Percentiles rank a stretch among this genome's conserved stretches.
Conservation (phyloP, 2,329 filamentous ascomycete species). For the Xylariaceae sp. region DNA sequence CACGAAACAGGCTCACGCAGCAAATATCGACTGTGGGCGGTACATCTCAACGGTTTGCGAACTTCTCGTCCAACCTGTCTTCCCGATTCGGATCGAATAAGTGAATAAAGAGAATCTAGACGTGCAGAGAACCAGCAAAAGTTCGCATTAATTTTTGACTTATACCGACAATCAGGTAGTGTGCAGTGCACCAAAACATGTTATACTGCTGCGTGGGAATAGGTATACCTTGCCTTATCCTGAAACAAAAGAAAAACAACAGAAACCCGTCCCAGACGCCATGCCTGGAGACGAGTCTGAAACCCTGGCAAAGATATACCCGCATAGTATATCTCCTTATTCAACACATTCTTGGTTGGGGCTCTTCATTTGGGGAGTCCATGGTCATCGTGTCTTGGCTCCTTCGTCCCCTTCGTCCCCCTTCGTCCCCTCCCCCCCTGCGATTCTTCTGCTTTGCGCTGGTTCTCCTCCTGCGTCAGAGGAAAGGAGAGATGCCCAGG, state of each 20-base stretch:
- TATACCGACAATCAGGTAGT: background rate
- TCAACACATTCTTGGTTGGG: conserved; percentile 5
- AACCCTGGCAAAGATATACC: background rate
- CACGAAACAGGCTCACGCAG: conserved; percentile 56
- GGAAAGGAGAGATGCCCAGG: conserved; percentile 6
- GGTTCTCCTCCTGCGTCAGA: conserved; percentile 7
- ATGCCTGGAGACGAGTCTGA: conserved; percentile 7
- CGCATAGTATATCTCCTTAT: too few species aligned
- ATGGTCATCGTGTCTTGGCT: background rate
- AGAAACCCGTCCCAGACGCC: conserved; percentile 13
- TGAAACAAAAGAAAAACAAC: background rate
- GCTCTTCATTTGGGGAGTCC: conserved; percentile 1
- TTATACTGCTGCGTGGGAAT: background rate
- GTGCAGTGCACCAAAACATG: background rate
- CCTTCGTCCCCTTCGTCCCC: background rate
- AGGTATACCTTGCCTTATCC: background rate
- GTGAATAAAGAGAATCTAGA: conserved; percentile 24
- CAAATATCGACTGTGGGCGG: conserved; percentile 54
- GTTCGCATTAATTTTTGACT: background rate
- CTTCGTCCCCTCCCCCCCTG: background rate
- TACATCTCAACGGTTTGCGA: conserved; percentile 60
- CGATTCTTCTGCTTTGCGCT: conserved; percentile 4
- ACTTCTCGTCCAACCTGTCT: conserved; percentile 69
- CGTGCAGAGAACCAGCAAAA: background rate
- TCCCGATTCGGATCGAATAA: conserved; percentile 60